Base-by-base conservation (phyloP, 805 yeast genomes). In the Candida incommunis region DNA sequence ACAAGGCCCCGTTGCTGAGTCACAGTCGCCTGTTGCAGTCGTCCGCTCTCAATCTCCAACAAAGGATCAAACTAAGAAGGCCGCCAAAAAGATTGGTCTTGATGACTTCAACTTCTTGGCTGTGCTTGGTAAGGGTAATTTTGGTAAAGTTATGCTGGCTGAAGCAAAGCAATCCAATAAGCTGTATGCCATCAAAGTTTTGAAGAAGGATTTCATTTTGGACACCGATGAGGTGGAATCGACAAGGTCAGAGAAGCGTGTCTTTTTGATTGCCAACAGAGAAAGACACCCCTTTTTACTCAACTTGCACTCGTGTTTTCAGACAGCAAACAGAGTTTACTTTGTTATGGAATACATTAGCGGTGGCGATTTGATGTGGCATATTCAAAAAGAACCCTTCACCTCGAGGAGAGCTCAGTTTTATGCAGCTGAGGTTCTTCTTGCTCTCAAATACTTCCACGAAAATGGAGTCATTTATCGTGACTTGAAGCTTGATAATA, bases 311-410 rank as follows among this genome's bases (percentile, higher is more conserved):
- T 92, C 96, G 58, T 88, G 96, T 56, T 92, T 92, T 74, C 99
- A 92, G 66, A 92, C 98, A 0, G 98, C 92, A 54, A 92, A 94
- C 60, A 77, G 98, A 59, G 83, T 92, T 37, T 92, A 92, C 63
- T 92, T 92, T 66, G 98, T 94, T 15, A 92, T 92, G 99, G 97
- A 92, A 63, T 92, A 87, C 59, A 81, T 92, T 43, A 80, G 94
- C 20, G 99, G 98, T 48, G 99, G 99, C 62, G 99, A 92, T 67
- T 73, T 92, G 58, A 92, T 92, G 98, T 88, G 96, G 94, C 99
- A 92, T 62, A 94, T 92, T 56, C 98, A 92, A 64, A 85, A 86
- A 57, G 82, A 83, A 48, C 74, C 90, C 56, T 82, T 92, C 58
- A 79, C 95, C 1, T 81, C 88, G 16, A 77, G 82, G 52, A 74